phyloP scores from a whole-genome alignment of 495 filamentous ascomycete genomes.

The Articulospora tetracladia region DNA sequence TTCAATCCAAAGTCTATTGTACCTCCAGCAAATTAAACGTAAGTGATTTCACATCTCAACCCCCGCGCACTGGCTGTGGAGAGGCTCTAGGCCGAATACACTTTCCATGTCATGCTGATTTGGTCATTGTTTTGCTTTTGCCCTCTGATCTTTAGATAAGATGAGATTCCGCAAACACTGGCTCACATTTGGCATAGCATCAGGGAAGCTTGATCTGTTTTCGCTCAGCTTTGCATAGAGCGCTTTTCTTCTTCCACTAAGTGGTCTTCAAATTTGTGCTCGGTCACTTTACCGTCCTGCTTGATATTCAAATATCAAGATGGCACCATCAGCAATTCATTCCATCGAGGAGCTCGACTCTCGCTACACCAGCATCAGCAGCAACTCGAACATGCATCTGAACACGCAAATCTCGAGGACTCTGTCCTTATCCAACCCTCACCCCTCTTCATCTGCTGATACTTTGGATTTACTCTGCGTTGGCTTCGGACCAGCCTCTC shows the following conservation, averaged over 20 bases:
- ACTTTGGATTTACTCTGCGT: constrained; percentile 76
- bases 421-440: background rate
- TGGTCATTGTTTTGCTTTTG: background rate
- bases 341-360: background rate
- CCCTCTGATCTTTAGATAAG: background rate
- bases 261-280: background rate
- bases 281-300: constrained; percentile 2
- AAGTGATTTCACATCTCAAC: constrained; percentile 1
- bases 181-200: background rate
- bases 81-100: background rate
- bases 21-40: background rate
- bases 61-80: background rate
- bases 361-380: background rate
- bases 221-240: background rate
- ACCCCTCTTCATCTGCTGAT: constrained; percentile 5
- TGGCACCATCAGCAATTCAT: constrained; percentile 23
- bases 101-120: no score
- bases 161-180: background rate
- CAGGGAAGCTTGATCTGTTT: background rate
- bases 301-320: background rate
- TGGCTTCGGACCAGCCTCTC: constrained; percentile 89
- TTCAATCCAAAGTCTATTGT: background rate
- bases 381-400: background rate
- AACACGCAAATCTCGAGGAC: background rate
- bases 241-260: background rate